Evolutionary conservation across 1,284 basidiomycete species (phyloP).

Genomic region (Puccinia polysora): DNA sequence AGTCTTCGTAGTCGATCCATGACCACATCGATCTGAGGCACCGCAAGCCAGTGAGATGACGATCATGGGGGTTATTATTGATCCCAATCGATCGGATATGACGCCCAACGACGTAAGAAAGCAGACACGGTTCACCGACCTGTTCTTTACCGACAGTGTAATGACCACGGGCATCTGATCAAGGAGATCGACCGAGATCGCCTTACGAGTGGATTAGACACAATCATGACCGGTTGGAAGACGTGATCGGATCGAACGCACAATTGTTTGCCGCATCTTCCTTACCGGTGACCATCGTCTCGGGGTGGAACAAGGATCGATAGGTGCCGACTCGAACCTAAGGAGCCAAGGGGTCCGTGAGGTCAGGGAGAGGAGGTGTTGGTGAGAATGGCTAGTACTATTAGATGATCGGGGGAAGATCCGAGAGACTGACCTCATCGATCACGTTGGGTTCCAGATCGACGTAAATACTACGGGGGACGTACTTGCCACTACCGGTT

Average conservation of each 20-base stretch:
- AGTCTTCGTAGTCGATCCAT: conserved; percentile 94
- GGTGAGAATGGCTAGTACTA: not conserved
- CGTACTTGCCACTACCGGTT: conserved; percentile 72
- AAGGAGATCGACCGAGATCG: too few relatives aligned
- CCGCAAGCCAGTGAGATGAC: too few relatives aligned
- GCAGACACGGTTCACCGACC: too few relatives aligned
- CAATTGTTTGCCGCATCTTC: conserved; percentile 99
- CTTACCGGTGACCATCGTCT: conserved; percentile 97
- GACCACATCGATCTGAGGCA: conserved; percentile 64
- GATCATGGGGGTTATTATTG: too few relatives aligned
- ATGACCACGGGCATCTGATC: conserved; percentile 50
- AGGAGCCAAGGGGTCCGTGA: not conserved
- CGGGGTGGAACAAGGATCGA: conserved; percentile 94
- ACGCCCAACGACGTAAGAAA: too few relatives aligned
- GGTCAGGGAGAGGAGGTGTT: too few relatives aligned
- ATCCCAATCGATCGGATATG: too few relatives aligned
- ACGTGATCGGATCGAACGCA: conserved; percentile 49
- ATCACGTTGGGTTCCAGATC: conserved; percentile 94
- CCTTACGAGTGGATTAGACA: too few relatives aligned
- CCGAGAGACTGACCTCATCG: conserved; percentile 61
- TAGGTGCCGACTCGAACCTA: conserved; percentile 85
- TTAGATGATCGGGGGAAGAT: not conserved
- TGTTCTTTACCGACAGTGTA: conserved; percentile 97
- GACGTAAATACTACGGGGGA: conserved; percentile 91
- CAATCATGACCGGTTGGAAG: conserved; percentile 48